These are phyloP conservation scores for Stromatinia cepivora DNA, from an alignment of 2,329 filamentous ascomycete genomes.

Conservation along the genomic window DNA sequence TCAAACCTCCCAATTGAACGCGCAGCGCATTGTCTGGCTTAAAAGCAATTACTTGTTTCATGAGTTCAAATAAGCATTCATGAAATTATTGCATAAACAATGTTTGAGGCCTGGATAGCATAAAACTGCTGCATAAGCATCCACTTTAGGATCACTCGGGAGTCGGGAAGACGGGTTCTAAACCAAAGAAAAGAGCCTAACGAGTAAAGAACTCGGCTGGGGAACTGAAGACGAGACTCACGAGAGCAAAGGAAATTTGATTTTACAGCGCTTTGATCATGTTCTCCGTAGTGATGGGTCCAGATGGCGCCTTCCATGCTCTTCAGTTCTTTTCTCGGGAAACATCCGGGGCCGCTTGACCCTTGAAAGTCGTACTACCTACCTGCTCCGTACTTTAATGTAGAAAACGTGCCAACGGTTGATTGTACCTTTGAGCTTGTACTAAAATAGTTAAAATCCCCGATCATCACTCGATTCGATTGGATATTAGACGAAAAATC, in stretches of 20 bases:
- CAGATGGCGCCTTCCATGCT: slow-evolving; percentile 23
- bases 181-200: background rate
- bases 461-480: background rate
- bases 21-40: slow-evolving; percentile 6
- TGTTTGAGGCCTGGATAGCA: background rate
- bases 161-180: background rate
- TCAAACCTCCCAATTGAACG: background rate
- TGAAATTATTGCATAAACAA: background rate
- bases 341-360: slow-evolving; percentile 16
- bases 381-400: background rate
- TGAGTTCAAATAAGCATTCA: background rate
- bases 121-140: background rate
- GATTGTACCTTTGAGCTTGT: background rate
- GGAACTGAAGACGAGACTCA: slow-evolving; percentile 2
- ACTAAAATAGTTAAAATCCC: background rate
- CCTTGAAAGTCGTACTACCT: background rate
- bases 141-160: background rate
- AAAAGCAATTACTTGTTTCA: slow-evolving; percentile 5
- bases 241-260: slow-evolving; percentile 7
- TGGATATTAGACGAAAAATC: slow-evolving; percentile 7
- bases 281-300: slow-evolving; percentile 8
- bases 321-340: background rate
- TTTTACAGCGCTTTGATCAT: slow-evolving; percentile 15
- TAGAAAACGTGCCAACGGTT: slow-evolving; percentile 21
- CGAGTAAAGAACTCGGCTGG: slow-evolving; percentile 1